These are phyloP conservation scores for Spergularia bocconei DNA, from an alignment of 148 eudicot species.

Conservation along the genomic window DNA sequence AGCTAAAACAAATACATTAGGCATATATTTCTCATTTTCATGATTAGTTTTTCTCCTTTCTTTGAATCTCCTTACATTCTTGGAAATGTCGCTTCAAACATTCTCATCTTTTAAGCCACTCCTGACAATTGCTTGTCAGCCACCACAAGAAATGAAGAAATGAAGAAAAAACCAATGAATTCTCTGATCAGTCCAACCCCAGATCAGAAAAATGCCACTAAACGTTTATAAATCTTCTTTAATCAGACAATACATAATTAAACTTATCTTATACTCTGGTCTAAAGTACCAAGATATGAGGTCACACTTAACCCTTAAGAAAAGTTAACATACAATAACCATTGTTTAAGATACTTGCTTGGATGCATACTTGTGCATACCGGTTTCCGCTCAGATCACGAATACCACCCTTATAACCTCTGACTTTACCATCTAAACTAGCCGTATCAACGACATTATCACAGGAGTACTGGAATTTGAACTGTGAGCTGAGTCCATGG, in stretches of 20 bases:
- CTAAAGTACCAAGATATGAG: neutral
- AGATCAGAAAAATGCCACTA: slow-evolving; percentile 1
- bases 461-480: no score
- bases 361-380: neutral
- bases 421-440: no score
- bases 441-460: no score
- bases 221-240: slow-evolving; percentile 5
- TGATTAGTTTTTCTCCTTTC: neutral
- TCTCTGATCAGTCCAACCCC: neutral
- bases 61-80: neutral
- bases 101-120: slow-evolving; percentile 26
- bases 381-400: no score
- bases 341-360: neutral
- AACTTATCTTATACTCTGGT: neutral
- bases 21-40: neutral
- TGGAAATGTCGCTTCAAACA: slow-evolving; percentile 13
- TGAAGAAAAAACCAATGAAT: slow-evolving; percentile 9
- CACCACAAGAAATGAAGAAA: slow-evolving; percentile 25
- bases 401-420: no score
- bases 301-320: neutral
- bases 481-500: no score
- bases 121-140: slow-evolving; percentile 28
- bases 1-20: slow-evolving; percentile 13
- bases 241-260: neutral
- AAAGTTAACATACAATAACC: neutral